Base-by-base conservation (phyloP, 495 filamentous ascomycete genomes). In the Penicillium flavigenum region DNA sequence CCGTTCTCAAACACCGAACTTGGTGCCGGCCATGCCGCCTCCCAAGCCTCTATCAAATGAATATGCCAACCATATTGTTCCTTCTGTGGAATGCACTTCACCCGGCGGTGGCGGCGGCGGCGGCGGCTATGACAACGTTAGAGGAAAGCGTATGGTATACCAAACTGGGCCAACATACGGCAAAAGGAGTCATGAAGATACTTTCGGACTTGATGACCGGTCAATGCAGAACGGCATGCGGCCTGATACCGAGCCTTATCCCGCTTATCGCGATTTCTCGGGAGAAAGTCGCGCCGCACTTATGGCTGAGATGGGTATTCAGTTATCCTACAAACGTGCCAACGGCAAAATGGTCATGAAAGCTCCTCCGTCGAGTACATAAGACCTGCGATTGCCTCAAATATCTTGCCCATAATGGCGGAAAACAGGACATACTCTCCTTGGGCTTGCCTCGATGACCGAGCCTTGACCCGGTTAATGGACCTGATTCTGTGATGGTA, bases 311-410 rank as follows among this genome's bases (percentile, higher is more conserved):
- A 54, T 71, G 14, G 72, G 69, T 10, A 71, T 72, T 41, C 64
- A 70, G 41, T 77, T 83, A 78, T 65, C 67, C 24, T 83, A 83
- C 62, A 81, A 79, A 63, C 75, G 80, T 51, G 80, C 80, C 38
- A 76, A 77, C 20, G 75, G 75, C 2, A 58, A 64, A 22, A 72
- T 72, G 63, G 70, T 68, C 39, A 71, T 66, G 47, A 73, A 72
- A 44, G 60, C 62, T 3, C 63, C 65, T n/a, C 72, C 70, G 2
- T 49, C 56, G 1, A 54, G 54, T 22, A 55, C 57, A 53, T 65
- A 58, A 62, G 38, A 49, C 55, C 42, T 60, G 3, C 11, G 3
- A 24, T 26, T 12, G 7, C 9, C n/a, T 29, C 14, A 19, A 24
- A 26, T 41, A 41, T 7, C 24, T 38, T 27, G n/a, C 6, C 27